Percentiles rank a stretch among this genome's conserved stretches.
These are phyloP conservation scores for Gnaphalium uliginosum DNA, from an alignment of 129 eudicot species.

Conservation along the genomic window DNA sequence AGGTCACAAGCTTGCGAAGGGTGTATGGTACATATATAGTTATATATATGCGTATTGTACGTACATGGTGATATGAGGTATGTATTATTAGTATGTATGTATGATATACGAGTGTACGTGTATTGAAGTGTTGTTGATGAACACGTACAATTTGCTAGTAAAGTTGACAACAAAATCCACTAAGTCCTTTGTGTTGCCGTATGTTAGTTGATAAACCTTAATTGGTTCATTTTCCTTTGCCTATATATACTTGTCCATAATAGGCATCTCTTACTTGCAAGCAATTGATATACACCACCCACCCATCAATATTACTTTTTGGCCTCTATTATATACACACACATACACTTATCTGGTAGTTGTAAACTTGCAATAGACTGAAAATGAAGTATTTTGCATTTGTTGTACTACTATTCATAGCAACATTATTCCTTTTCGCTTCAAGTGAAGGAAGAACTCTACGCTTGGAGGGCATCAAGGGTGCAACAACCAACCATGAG, in stretches of 20 bases:
- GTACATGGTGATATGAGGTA: too few species aligned
- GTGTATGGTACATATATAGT: background rate
- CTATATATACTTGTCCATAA: slow-evolving; percentile 31
- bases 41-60: too few species aligned
- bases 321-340: slow-evolving; percentile 9
- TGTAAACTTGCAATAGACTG: background rate
- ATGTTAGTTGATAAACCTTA: slow-evolving; percentile 19
- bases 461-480: slow-evolving; percentile 11
- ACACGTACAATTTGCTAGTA: slow-evolving; percentile 24
- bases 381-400: slow-evolving; percentile 28
- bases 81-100: background rate
- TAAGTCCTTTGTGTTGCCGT: slow-evolving; percentile 14
- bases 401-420: slow-evolving; percentile 11
- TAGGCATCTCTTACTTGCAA: slow-evolving; percentile 35
- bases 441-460: slow-evolving; percentile 39
- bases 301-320: background rate
- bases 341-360: background rate
- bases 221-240: slow-evolving; percentile 15
- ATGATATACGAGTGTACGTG: background rate
- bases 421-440: slow-evolving; percentile 26
- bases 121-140: slow-evolving; percentile 18
- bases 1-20: background rate
- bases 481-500: slow-evolving; percentile 13
- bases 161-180: slow-evolving; percentile 32
- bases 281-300: slow-evolving; percentile 17